These are phyloP conservation scores for Dentipellis sp. DNA, from an alignment of 768 basidiomycete species.

Conservation along the genomic window DNA sequence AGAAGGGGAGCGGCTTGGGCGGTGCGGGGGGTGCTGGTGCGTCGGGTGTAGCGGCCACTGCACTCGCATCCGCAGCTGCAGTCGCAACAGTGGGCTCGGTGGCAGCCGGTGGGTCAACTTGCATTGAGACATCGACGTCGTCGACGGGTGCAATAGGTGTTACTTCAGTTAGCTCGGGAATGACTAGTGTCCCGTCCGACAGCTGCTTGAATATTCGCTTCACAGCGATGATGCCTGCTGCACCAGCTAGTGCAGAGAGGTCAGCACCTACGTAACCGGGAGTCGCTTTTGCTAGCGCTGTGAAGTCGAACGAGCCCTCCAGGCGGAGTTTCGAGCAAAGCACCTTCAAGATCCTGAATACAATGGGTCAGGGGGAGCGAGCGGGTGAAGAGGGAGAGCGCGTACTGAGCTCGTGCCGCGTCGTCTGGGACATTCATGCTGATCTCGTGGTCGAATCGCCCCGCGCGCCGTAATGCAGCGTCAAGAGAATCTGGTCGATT, in stretches of 20 bases:
- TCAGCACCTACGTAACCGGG: constrained; percentile 98
- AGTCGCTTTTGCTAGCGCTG: constrained; percentile 79
- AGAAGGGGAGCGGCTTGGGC: constrained; percentile 22
- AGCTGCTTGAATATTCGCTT: constrained; percentile 84
- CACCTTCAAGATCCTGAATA: constrained; percentile 76
- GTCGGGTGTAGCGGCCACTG: neutral
- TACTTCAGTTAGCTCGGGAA: constrained; percentile 33
- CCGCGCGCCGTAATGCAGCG: constrained; percentile 85
- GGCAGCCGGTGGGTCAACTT: constrained; percentile 22
- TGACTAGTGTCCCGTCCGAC: constrained; percentile 50
- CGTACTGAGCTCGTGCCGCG: constrained; percentile 80
- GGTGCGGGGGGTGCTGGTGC: constrained; percentile 11
- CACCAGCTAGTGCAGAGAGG: constrained; percentile 80
- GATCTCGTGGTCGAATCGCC: constrained; percentile 96
- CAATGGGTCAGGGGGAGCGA: neutral
- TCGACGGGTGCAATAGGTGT: constrained; percentile 8
- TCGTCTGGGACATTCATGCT: constrained; percentile 96
- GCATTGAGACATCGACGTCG: constrained; percentile 26
- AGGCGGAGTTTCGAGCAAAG: constrained; percentile 77
- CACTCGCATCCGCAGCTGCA: neutral
- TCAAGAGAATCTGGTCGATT: constrained; percentile 95
- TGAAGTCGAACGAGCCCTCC: constrained; percentile 83
- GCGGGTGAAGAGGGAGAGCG: constrained; percentile 7
- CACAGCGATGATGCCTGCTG: constrained; percentile 92
- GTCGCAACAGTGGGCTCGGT: neutral